Evolutionary conservation across 108 stramenopile species (phyloP), one percentile per base, ranked within the genome.

Genomic region (Nitzschia sp.): DNA sequence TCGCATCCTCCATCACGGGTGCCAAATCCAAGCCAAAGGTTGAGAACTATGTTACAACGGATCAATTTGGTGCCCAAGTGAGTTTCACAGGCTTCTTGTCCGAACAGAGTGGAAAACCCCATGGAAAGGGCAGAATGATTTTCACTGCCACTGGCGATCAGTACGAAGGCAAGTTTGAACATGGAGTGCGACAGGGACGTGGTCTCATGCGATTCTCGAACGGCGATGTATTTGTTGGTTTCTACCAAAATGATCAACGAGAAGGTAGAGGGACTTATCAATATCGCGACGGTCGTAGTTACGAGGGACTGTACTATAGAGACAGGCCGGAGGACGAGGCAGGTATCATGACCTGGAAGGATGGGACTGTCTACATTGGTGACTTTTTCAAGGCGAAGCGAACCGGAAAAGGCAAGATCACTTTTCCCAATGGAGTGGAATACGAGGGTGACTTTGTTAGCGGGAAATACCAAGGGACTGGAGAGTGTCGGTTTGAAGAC

Each of bases 391-490:
- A 51, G 11, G 57, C 37, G 2, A 42, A 70, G 46, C 69, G 69
- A 48, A 51, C 55, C 14, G 69, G 69, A 14, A 26, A 67, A 10
- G 67, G 67, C 12, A 67, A 44, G 8, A 38, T 44, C 43, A 20
- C 11, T 0, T 67, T 67, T 14, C 65, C 65, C 21, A 43, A 20
- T 21, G 51, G 43, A 11, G 53, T 71, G 6, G 55, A 39, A 19
- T 79, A 73, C 29, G 53, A 52, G 21, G 78, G 84, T 25, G 64
- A 52, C 40, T 86, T 82, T 65, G 63, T 67, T 12, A 79, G 84
- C 42, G 80, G 80, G 61, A 57, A 72, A 65, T 60, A 75, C 17
- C 60, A 67, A 20, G 73, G 72, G 17, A 29, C 41, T 24, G 72
- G 76, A 12, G 44, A 53, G n/a, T 48, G 58, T 21, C 25, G 12